Evolutionary conservation across 208 protist genomes (phyloP).

Genomic region (Crithidia expoeki): DNA sequence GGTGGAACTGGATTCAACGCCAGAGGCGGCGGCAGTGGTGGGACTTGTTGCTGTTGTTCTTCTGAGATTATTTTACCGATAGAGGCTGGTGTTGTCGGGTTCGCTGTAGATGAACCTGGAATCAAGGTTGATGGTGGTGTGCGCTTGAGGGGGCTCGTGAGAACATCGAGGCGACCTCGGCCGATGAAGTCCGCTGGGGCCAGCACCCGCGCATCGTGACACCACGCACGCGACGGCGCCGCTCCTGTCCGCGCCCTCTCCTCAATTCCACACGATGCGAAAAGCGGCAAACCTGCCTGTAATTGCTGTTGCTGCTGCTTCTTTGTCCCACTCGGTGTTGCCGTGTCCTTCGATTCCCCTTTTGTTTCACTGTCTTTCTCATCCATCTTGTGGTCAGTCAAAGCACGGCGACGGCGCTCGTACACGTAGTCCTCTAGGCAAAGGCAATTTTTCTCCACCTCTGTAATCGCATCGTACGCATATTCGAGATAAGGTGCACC

Average conservation of each 20-base stretch:
- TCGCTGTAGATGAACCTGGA: background rate
- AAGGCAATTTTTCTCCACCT: constrained; percentile 11
- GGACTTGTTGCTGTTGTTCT: background rate
- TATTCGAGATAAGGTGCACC: background rate
- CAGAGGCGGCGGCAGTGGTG: background rate
- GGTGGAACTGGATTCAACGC: constrained; percentile 8
- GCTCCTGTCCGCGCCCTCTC: constrained; percentile 3
- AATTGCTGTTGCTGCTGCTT: background rate
- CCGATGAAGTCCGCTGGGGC: constrained; percentile 11
- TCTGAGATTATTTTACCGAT: too few relatives aligned
- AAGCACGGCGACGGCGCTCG: constrained; percentile 10
- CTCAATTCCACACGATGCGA: background rate
- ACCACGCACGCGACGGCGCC: constrained; percentile 9
- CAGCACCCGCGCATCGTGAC: constrained; percentile 6
- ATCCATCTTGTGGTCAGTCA: background rate
- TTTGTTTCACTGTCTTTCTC: background rate
- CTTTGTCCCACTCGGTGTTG: background rate
- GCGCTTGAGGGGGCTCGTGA: constrained; percentile 1
- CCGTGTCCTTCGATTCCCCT: background rate
- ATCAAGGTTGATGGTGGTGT: background rate
- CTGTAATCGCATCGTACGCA: constrained; percentile 7
- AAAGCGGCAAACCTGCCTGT: background rate
- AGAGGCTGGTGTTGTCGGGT: background rate
- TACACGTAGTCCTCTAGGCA: constrained; percentile 19
- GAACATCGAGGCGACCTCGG: constrained; percentile 11